Evolutionary conservation across 805 yeast species (phyloP), one percentile per base, ranked within the genome.

Genomic region (Candida parachauliodes): DNA sequence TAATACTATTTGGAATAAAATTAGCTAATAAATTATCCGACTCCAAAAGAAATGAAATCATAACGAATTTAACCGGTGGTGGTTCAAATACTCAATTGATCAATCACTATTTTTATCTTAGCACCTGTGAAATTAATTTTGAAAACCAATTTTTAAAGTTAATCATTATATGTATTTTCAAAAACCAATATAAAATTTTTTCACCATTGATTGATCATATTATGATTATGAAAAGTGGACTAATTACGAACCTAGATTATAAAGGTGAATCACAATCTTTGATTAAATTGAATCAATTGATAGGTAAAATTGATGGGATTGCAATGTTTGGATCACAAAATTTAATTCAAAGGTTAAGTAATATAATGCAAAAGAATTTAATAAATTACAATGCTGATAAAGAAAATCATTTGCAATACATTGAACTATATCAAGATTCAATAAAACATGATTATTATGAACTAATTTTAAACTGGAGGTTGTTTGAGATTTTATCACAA

Each of bases 381-480:
- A 49, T 64, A n/a, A 61, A 59, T 40, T n/a, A 32, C 22, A 49
- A 48, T 5, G 34, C 39, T 9, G 57, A 55, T 37, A 62, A 61
- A 2, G 57, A 49, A 24, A 60, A 64, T 40, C 42, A 47, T 19
- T 36, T 59, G 23, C 59, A 55, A 29, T 66, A 54, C 39, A 54
- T 58, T 15, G 72, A 66, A 41, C 35, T 52, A 27, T 51, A 40
- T 31, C 50, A 53, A 28, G 48, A 48, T 19, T n/a, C 16, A 6
- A 12, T 35, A 9, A n/a, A n/a, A n/a, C n/a, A n/a, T n/a, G 50
- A 58, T 37, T 48, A 55, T 22, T 66, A 56, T 40, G 55, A 48
- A 1, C 40, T 60, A 3, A 26, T 67, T 2, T 47, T 54, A n/a
- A 45, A 52, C 25, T 67, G 70, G 70, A 57, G 72, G 47, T 34